Base-by-base conservation (phyloP, 75 land plant genomes). In the Selaginella tamariscina region DNA sequence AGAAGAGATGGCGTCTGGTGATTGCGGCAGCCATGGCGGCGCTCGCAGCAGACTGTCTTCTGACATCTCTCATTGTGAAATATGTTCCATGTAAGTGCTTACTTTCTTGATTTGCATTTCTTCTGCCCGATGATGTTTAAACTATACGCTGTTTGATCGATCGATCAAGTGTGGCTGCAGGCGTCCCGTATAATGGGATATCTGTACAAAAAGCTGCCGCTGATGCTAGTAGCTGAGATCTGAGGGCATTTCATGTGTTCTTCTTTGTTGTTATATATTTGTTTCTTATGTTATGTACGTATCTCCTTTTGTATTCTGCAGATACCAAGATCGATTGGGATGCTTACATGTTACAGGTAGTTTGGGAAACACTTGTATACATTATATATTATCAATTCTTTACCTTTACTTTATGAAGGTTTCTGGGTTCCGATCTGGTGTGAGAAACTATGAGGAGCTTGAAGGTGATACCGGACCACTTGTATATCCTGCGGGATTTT, bases 271-370 rank as follows among this genome's bases (percentile, higher is more conserved):
- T 9, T 32, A 1, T 21, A 9, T 8, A 26, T 23, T 68, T 27
- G 26, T 28, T 55, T 22, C 21, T 2, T 24, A 21, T 27, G 2
- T 21, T 57, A 55, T 24, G 29, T 15, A 29, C 13, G 30, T 29
- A 1, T 63, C 21, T 22, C 27, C 0, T 56, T 32, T 29, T 5
- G 57, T 70, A 54, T 23, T 32, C 31, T 55, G 32, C 82, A 92
- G 94, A 92, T 74, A 92, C 98, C 0, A 92, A 92, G 80, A 89
- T 89, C 18, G 98, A 89, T 63, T 92, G 98, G 95, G 95, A 92
- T 73, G 95, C 95, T 24, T 92, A 92, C 73, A 92, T 92, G 95
- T 77, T 94, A n/a, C 97, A 92, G 85, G 97, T 91, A 65, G 54
- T 21, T 59, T 59, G 27, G 20, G 63, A 59, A n/a, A 26, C 5